Evolutionary conservation across 2,329 filamentous ascomycete genomes (phyloP).

Genomic region (Coniochaeta sp.): DNA sequence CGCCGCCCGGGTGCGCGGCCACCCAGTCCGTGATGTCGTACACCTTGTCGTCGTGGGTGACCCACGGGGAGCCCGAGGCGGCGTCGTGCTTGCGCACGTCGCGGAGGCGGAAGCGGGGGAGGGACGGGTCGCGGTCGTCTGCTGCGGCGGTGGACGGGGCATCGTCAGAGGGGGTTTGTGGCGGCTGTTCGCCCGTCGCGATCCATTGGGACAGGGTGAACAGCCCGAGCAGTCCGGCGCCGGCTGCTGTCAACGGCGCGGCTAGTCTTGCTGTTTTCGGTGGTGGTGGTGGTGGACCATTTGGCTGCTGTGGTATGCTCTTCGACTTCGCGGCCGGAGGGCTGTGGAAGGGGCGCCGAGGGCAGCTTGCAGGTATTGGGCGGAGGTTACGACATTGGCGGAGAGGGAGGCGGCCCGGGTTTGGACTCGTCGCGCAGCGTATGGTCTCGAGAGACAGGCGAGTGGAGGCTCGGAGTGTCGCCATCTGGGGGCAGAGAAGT

Average conservation of each 20-base stretch:
- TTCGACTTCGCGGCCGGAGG: neutral
- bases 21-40: constrained; percentile 68
- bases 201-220: constrained; percentile 9
- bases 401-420: neutral
- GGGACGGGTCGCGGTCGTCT: constrained; percentile 28
- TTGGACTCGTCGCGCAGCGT: neutral
- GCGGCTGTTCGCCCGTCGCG: constrained; percentile 2
- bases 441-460: neutral
- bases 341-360: neutral
- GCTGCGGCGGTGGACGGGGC: neutral
- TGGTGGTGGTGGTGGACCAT: neutral
- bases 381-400: neutral
- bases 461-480: neutral
- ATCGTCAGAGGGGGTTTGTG: neutral
- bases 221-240: neutral
- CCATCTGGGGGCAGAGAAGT: neutral
- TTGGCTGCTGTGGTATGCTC: neutral
- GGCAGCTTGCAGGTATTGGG: neutral
- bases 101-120: constrained; percentile 41
- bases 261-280: neutral
- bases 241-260: neutral
- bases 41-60: constrained; percentile 55
- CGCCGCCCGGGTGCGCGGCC: constrained; percentile 56
- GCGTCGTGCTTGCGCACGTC: constrained; percentile 47
- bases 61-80: constrained; percentile 50